A percentile compares a stretch with the other conserved stretches of the same genome.
Evolutionary conservation across 1,139 yeast genomes (phyloP).

Genomic region (Kodamaea sp.): DNA sequence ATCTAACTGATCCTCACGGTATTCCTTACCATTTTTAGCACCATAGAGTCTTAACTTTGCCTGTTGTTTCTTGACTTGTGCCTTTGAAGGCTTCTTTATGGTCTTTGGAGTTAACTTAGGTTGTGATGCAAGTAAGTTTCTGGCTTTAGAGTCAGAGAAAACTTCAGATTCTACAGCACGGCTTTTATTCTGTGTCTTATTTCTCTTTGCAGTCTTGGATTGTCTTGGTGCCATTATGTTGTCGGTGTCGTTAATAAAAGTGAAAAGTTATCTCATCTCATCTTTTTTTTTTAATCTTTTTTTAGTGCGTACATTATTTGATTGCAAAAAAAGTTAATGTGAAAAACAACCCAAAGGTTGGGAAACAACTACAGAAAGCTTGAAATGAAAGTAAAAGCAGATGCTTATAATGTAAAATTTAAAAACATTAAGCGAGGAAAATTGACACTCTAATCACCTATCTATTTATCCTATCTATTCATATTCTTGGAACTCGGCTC

Average conservation of each 20-base stretch:
- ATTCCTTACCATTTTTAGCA: conserved; percentile 59
- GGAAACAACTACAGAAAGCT: not conserved
- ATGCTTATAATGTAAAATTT: not conserved
- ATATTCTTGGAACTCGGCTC: no score
- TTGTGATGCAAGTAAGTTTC: conserved; percentile 57
- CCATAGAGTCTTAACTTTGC: conserved; percentile 66
- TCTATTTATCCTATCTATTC: no score
- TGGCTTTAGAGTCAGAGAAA: conserved; percentile 57
- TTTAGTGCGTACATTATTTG: not conserved
- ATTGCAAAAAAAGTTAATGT: not conserved
- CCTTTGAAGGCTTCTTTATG: conserved; percentile 48
- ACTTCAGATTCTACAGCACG: conserved; percentile 67
- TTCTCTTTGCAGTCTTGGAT: conserved; percentile 56
- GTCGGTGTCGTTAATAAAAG: not conserved
- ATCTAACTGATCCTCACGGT: conserved; percentile 72
- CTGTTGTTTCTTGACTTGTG: conserved; percentile 61
- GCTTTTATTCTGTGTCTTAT: conserved; percentile 47
- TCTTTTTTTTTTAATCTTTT: conserved; percentile 4
- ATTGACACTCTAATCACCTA: no score
- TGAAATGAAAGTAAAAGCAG: not conserved
- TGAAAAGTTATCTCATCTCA: conserved; percentile 10
- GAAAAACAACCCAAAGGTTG: not conserved
- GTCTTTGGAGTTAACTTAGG: conserved; percentile 67
- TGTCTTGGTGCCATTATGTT: conserved; percentile 51
- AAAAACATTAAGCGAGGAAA: not conserved